These are phyloP conservation scores for Allium cepa DNA, from an alignment of 106 monocot species.

Conservation along the genomic window DNA sequence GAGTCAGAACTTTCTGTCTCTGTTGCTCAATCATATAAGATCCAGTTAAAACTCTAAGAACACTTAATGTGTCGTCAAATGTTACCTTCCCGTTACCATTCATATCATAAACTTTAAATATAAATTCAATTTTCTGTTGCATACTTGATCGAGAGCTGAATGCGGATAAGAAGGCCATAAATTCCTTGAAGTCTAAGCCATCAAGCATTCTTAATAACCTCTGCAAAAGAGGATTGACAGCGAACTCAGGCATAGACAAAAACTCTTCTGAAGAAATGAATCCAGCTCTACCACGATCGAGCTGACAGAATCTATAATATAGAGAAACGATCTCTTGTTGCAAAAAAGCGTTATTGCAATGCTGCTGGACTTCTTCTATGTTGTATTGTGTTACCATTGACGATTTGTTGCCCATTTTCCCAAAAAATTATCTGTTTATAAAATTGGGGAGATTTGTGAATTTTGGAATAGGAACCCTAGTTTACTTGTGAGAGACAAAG, in stretches of 20 bases:
- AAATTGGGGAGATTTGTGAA: too few relatives aligned
- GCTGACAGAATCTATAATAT: slow-evolving; percentile 19
- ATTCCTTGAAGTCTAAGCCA: slow-evolving; percentile 17
- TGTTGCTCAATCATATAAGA: slow-evolving; percentile 15
- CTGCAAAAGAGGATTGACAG: slow-evolving; percentile 18
- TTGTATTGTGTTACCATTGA: slow-evolving; percentile 97
- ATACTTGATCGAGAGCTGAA: slow-evolving; percentile 11
- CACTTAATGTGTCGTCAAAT: slow-evolving; percentile 12
- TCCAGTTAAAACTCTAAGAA: slow-evolving; percentile 13
- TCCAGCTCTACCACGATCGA: slow-evolving; percentile 10
- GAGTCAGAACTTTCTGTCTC: slow-evolving; percentile 14
- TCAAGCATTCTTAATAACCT: slow-evolving; percentile 18
- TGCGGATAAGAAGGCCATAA: slow-evolving; percentile 15
- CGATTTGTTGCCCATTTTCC: slow-evolving; percentile 61
- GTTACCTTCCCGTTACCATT: slow-evolving; percentile 19
- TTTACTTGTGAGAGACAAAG: too few relatives aligned
- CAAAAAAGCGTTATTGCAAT: slow-evolving; percentile 61
- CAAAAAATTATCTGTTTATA: too few relatives aligned
- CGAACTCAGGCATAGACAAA: slow-evolving; percentile 17
- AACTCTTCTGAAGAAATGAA: slow-evolving; percentile 18
- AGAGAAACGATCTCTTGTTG: slow-evolving; percentile 20
- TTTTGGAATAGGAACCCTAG: too few relatives aligned
- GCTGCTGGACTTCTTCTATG: slow-evolving; percentile 92
- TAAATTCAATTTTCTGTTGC: slow-evolving; percentile 23
- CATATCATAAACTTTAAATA: slow-evolving; percentile 20